phyloP scores from a whole-genome alignment of 169 alveolate species.

The Nephromyces sp. region DNA sequence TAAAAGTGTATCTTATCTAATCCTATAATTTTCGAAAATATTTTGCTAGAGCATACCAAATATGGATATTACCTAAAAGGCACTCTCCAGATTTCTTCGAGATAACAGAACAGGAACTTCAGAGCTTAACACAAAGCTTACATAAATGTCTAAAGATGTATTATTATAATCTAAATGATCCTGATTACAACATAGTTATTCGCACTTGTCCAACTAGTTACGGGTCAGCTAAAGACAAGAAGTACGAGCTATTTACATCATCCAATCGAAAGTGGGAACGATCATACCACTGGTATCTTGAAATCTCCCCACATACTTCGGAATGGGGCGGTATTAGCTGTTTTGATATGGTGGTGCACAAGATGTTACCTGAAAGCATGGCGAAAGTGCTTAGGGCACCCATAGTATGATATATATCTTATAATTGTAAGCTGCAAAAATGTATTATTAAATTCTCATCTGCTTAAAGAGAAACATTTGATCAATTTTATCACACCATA shows the following conservation, averaged over 20 bases:
- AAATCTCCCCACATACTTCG: not conserved
- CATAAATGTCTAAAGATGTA: constrained; percentile 1
- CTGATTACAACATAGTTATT: constrained; percentile 5
- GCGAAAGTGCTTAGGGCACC: too few species aligned
- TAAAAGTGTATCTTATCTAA: not conserved
- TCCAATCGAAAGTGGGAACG: constrained; percentile 1
- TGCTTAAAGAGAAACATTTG: too few species aligned
- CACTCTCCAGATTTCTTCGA: not conserved
- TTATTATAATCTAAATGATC: constrained; percentile 1
- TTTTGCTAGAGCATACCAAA: constrained; percentile 6
- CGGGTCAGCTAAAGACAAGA: not conserved
- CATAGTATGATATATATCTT: too few species aligned
- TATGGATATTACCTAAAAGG: constrained; percentile 1
- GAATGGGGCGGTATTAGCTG: constrained; percentile 5
- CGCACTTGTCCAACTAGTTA: not conserved
- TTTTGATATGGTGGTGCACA: constrained; percentile 11
- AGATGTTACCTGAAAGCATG: constrained; percentile 6
- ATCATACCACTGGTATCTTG: constrained; percentile 6
- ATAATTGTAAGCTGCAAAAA: too few species aligned
- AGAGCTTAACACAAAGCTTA: not conserved
- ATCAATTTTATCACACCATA: too few species aligned
- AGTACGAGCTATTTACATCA: not conserved
- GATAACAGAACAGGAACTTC: not conserved
- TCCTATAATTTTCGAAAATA: too few species aligned
- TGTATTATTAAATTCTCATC: too few species aligned